Evolutionary conservation across 768 basidiomycete genomes (phyloP), one percentile per base, ranked within the genome.

Genomic region (Boletus huronensis): DNA sequence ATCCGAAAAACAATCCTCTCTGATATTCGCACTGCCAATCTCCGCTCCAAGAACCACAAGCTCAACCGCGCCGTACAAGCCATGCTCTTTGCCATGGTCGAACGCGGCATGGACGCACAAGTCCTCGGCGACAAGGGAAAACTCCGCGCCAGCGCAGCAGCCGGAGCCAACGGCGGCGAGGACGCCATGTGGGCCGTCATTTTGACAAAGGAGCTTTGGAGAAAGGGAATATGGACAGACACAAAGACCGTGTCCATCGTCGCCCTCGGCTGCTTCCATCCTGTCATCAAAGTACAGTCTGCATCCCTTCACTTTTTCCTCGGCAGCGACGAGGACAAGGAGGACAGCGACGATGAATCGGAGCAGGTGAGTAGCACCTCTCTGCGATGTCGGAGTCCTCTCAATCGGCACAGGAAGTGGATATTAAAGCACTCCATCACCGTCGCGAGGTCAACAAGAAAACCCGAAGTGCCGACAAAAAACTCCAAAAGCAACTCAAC

Each of bases 101-200:
- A 97, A 70, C 83, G 88, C 36, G 94, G 93, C 13, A 90, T 93
- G 87, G 83, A 84, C 38, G 86, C 77, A 1, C 85, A 92, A 61
- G 83, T 93, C 16, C 67, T 84, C 16, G 90, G 92, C 11, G 85
- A 94, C 75, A 94, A 93, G 69, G 93, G 87, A 5, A 93, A 85
- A 63, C 65, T 80, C n/a, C 74, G 80, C 57, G 75, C 74, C 28
- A 63, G 65, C n/a, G 62, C 70, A 47, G 70, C 73, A 1, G 66
- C 69, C n/a, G 66, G 71, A 13, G 69, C 71, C 28, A 78, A 75
- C 46, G 83, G 85, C 46, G 83, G 85, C 2, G 90, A 93, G 31
- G 97, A 98, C 62, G 94, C 95, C 3, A 90, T 97, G 85, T 98
- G 96, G 95, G 96, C 97, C 5, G 85, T 99, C 47, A 87, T 95